Evolutionary conservation across 1,284 basidiomycete genomes (phyloP).

Genomic region (Apiotrichum porosum): DNA sequence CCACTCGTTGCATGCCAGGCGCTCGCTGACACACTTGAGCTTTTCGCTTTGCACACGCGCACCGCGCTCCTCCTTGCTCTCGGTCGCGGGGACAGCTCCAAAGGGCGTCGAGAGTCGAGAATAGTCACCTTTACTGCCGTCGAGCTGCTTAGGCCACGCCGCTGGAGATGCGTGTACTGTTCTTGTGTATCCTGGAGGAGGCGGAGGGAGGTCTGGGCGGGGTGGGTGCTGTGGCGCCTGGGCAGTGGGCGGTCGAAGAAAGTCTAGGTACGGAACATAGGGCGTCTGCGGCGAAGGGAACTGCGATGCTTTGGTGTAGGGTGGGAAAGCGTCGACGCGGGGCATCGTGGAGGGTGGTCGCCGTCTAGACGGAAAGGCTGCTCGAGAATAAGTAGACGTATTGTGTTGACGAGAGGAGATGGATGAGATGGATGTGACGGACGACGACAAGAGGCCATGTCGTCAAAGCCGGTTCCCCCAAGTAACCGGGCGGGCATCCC

Average conservation of each 20-base stretch:
- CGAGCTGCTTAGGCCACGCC: constrained; percentile 5
- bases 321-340: too few species aligned
- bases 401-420: too few species aligned
- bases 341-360: too few species aligned
- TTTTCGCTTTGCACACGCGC: constrained; percentile 23
- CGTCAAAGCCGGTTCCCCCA: too few species aligned
- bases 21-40: constrained; percentile 3
- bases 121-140: constrained; percentile 29
- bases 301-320: too few species aligned
- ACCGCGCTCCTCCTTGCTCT: constrained; percentile 32
- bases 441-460: too few species aligned
- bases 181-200: constrained; percentile 47
- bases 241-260: constrained; percentile 3
- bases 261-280: neutral
- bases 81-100: constrained; percentile 4
- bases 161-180: constrained; percentile 60
- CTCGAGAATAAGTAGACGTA: too few species aligned
- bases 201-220: constrained; percentile 29
- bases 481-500: too few species aligned
- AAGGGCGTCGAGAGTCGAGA: constrained; percentile 18
- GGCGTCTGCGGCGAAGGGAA: neutral
- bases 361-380: too few species aligned
- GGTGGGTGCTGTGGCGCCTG: constrained; percentile 11
- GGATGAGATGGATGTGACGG: too few species aligned
- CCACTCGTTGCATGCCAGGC: constrained; percentile 8